Evolutionary conservation across 2,329 filamentous ascomycete species (phyloP), one percentile per base, ranked within the genome.

Genomic region (Verticillium nonalfalfae): DNA sequence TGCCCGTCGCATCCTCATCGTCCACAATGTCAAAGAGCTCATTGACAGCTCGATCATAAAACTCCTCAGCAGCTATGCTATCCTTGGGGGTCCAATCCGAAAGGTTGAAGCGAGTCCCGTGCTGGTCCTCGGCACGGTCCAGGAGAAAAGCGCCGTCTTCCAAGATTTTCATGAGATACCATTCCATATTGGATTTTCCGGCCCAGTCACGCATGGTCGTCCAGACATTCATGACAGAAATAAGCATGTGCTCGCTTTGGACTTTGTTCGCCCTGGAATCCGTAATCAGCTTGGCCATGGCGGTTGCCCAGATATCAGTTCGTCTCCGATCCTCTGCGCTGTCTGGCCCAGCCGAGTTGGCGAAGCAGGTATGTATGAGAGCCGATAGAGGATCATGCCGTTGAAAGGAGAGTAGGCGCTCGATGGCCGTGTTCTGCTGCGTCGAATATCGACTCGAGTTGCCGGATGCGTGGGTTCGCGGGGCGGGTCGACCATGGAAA

Each of bases 91-190:
- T 87, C 78, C 90, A 90, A 64, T 87, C 82, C 60, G 89, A 87
- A 50, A 90, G 79, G 74, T 92, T 87, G 75, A 89, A 84, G 65
- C 89, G 81, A 63, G 88, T 87, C 39, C 87, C 85, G 64, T 90
- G 83, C 68, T 91, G 89, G 70, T 93, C 90, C 73, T 93, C 90
- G 69, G 91, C 88, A 70, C 90, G 88, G 70, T 97, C 93, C 68
- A 97, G 81, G 61, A 98, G 81, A 71, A 97, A 97, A 45, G 93
- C 90, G 66, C 95, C 95, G 68, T 96, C 90, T 75, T 97, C 91
- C 36, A 99, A 84, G 63, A 96, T 91, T 72, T 95, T 91, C 90
- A 97, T 95, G 13, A 99, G 84, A 73, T 94, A 98, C 76, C 92
- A 90, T 76, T 97, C 93, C 81, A 99, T 87, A 66, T 93, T 95